phyloP scores from a whole-genome alignment of 495 filamentous ascomycete species.

The Aspergillus olivimuriae region DNA sequence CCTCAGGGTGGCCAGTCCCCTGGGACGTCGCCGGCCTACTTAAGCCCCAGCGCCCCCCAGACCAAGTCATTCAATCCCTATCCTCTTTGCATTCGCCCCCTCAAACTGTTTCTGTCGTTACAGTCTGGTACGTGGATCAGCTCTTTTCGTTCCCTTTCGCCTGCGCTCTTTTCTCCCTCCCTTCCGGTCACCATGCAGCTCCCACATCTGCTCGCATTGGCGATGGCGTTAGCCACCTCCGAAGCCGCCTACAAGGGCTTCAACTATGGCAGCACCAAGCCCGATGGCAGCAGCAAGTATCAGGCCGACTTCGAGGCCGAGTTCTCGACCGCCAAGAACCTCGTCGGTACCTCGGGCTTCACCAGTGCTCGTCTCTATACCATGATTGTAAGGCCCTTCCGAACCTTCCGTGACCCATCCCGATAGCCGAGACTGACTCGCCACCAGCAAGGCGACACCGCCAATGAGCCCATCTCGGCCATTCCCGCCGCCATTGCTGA shows the following conservation, averaged over 20 bases:
- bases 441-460: conserved; percentile 46
- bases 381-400: conserved; percentile 36
- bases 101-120: conserved; percentile 1
- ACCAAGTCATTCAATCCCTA: too few relatives aligned
- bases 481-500: conserved; percentile 76
- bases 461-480: conserved; percentile 54
- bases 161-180: conserved; percentile 7
- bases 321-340: conserved; percentile 63
- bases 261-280: conserved; percentile 69
- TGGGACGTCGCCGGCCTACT: too few relatives aligned
- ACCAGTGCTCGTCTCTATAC: conserved; percentile 64
- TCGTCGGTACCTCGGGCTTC: conserved; percentile 67
- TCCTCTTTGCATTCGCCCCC: conserved; percentile 7
- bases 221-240: conserved; percentile 36
- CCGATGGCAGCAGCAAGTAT: conserved; percentile 53
- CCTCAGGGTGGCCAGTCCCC: too few relatives aligned
- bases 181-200: conserved; percentile 26
- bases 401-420: neutral
- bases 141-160: conserved; percentile 6
- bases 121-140: too few relatives aligned
- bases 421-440: conserved; percentile 7
- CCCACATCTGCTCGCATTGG: conserved; percentile 36
- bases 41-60: too few relatives aligned
- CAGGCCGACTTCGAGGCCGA: conserved; percentile 62
- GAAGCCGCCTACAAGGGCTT: conserved; percentile 62